Conservation (phyloP, 148 eudicot species). For the Fagopyrum homotropicum region DNA sequence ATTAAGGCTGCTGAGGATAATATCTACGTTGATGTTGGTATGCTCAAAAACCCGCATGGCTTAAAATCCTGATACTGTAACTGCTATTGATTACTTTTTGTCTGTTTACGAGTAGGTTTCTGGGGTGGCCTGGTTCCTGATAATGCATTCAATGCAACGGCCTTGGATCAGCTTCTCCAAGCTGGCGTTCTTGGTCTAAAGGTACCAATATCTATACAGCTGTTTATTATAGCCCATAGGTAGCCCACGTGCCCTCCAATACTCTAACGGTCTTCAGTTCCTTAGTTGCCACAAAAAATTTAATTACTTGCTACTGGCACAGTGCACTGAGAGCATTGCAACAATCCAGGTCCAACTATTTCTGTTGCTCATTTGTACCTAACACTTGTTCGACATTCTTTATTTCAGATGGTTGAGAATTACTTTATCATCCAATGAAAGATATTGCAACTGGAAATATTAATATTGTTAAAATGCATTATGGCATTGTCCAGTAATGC, state of each 20-base stretch:
- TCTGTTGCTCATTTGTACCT: too few relatives aligned
- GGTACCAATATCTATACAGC: conserved; percentile 31
- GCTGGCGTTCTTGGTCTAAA: conserved; percentile 95
- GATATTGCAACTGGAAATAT: not conserved
- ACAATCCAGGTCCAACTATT: too few relatives aligned
- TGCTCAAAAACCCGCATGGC: conserved; percentile 17
- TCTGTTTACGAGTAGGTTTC: conserved; percentile 49
- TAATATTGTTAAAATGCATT: not conserved
- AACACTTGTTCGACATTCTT: too few relatives aligned
- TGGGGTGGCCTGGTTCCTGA: conserved; percentile 99
- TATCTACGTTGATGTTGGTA: conserved; percentile 89
- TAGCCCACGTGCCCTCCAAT: not conserved
- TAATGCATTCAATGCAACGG: conserved; percentile 73
- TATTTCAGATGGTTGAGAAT: too few relatives aligned
- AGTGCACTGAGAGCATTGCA: not conserved
- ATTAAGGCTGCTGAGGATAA: conserved; percentile 64
- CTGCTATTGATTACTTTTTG: not conserved
- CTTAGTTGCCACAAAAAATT: not conserved
- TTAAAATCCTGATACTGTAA: not conserved
- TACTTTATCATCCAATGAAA: not conserved
- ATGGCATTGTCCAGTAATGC: not conserved
- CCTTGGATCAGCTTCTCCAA: conserved; percentile 58
- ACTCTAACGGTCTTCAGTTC: not conserved
- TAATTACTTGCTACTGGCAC: not conserved
- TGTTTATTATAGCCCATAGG: too few relatives aligned